Base-by-base conservation (phyloP, 2,329 filamentous ascomycete genomes). In the Cadophora sp. region DNA sequence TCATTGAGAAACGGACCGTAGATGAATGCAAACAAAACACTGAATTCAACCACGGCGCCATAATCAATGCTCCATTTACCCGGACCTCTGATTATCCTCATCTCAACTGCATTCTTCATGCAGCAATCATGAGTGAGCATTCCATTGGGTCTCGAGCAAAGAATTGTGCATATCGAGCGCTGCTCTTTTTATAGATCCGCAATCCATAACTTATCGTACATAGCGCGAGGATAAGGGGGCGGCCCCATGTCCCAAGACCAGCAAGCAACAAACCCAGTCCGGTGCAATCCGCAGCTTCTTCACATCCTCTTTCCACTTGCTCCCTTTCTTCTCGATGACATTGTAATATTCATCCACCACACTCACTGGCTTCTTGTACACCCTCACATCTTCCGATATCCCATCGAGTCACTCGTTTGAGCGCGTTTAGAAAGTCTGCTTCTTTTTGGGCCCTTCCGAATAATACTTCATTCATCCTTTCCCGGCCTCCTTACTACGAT, bases 141-240 rank as follows among this genome's bases (percentile, higher is more conserved):
- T 74, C 71, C 71, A 70, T 69, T 66, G 69, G 64, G 62, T 22
- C 56, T 65, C 36, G 60, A 56, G 47, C 39, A 45, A 16, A 66
- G 51, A 64, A 72, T 72, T 73, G 68, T 73, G 72, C 70, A 72
- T 70, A 63, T 73, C 68, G 68, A 68, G 67, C 50, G 65, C 65
- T 62, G 65, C 64, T 69, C 73, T 74, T 74, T 76, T 74, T 71
- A 74, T 74, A 76, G 74, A 75, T 75, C 70, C 64, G 68, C 70
- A 73, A 73, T 71, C 70, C 66, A 56, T 47, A 63, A 71, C 67
- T 68, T 72, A 74, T 72, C 68, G 64, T 63, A 66, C 67, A 70
- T 70, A 71, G 73, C 72, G 70, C 66, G 68, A 69, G 68, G 71
- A 72, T 74, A 72, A 74, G 70, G 71, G 63, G 69, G 64, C 60